Conservation (phyloP, 192 early-diverging fungal species). For the Dissophora ornata region DNA sequence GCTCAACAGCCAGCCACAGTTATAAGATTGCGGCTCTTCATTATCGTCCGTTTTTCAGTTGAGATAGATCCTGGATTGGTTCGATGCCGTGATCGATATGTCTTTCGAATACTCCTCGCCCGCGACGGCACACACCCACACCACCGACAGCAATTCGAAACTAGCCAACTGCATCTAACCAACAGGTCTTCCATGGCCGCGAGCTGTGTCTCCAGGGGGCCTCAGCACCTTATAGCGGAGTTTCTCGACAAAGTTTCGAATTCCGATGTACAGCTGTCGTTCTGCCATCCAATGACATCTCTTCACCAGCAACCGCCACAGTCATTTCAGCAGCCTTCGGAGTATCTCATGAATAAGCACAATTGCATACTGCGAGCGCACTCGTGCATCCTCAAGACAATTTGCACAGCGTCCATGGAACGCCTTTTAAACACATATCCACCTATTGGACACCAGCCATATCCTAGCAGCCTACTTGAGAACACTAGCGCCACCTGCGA, state of each 20-base stretch:
- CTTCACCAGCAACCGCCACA: neutral
- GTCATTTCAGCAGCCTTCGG: neutral
- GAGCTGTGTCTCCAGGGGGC: conserved; percentile 5
- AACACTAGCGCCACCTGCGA: no score
- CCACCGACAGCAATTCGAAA: neutral
- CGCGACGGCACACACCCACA: neutral
- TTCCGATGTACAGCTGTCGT: conserved; percentile 21
- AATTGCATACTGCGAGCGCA: conserved; percentile 11
- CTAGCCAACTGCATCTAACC: no score
- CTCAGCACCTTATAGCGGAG: conserved; percentile 1
- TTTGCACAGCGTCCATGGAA: conserved; percentile 4
- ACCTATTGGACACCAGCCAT: neutral
- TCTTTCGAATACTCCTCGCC: conserved; percentile 5
- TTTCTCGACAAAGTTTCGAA: conserved; percentile 7
- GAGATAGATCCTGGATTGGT: conserved; percentile 20
- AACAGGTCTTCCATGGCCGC: neutral
- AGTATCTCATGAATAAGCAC: neutral
- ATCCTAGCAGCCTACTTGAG: neutral
- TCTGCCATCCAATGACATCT: neutral
- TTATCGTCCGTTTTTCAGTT: neutral
- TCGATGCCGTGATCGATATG: neutral
- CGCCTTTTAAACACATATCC: conserved; percentile 12
- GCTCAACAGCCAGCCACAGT: neutral
- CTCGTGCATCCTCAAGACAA: conserved; percentile 25
- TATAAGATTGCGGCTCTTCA: neutral